phyloP scores from a whole-genome alignment of 2,329 filamentous ascomycete genomes.

The Pseudocercospora pini-densiflorae region DNA sequence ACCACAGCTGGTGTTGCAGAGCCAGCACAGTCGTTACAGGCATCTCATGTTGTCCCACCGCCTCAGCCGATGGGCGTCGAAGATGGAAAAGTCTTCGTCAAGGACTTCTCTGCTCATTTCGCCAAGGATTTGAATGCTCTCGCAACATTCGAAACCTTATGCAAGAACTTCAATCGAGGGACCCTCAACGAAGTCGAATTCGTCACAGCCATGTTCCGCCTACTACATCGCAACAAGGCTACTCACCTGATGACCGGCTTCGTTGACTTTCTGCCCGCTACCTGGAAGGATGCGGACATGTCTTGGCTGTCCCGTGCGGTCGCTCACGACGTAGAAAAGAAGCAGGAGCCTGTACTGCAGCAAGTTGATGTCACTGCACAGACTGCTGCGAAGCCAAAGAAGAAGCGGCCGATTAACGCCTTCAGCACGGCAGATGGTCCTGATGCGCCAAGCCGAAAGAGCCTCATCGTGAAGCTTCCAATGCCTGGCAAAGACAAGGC shows the following conservation, averaged over 20 bases:
- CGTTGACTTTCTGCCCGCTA: conserved; percentile 20
- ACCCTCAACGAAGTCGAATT: conserved; percentile 21
- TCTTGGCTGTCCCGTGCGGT: conserved; percentile 18
- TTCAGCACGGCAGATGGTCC: conserved; percentile 16
- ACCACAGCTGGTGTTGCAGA: neutral
- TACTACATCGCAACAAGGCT: conserved; percentile 20
- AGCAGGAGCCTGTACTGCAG: neutral
- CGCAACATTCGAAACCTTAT: conserved; percentile 16
- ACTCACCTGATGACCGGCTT: conserved; percentile 21
- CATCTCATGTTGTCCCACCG: neutral
- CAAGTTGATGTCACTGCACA: neutral
- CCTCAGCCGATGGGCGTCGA: neutral
- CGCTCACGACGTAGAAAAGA: neutral
- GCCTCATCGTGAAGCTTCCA: conserved; percentile 8
- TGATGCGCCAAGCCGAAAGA: neutral
- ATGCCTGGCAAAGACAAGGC: neutral
- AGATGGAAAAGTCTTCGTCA: conserved; percentile 18
- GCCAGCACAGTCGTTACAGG: neutral
- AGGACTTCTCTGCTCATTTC: conserved; percentile 16
- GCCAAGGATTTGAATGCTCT: conserved; percentile 9
- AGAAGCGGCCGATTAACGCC: conserved; percentile 26
- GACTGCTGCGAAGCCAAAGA: conserved; percentile 12
- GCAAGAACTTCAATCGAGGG: conserved; percentile 20
- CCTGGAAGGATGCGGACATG: conserved; percentile 22
- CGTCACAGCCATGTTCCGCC: conserved; percentile 25